Conservation (phyloP, 768 basidiomycete species). For the Boletus vermiculosoides region DNA sequence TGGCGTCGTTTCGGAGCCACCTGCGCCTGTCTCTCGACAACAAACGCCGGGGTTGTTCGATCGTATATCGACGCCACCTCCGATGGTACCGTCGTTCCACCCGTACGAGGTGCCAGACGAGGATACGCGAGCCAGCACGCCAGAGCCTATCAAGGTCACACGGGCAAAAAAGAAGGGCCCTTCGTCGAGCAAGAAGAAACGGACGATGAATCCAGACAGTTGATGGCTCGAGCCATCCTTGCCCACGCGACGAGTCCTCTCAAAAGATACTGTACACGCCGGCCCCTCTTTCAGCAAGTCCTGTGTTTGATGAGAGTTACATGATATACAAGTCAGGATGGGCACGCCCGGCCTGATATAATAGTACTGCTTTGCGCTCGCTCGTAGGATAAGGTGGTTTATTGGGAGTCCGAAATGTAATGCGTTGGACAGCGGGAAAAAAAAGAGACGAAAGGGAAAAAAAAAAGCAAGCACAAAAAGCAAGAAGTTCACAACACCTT, state of each 20-base stretch:
- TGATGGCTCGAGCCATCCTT: constrained; percentile 1
- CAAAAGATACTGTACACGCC: background rate
- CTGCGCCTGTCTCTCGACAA: constrained; percentile 28
- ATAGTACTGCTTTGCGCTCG: constrained; percentile 20
- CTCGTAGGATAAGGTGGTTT: constrained; percentile 14
- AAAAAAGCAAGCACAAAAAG: constrained; percentile 16
- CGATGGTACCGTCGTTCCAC: constrained; percentile 42
- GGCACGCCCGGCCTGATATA: constrained; percentile 17
- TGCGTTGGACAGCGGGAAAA: constrained; percentile 10
- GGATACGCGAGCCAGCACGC: constrained; percentile 51
- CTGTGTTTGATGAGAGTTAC: constrained; percentile 19
- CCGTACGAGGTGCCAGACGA: constrained; percentile 51
- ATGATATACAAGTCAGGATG: constrained; percentile 24
- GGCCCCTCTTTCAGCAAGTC: background rate
- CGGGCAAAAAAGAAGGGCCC: constrained; percentile 63
- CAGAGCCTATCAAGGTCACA: constrained; percentile 74
- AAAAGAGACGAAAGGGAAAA: background rate
- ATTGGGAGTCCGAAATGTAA: constrained; percentile 18
- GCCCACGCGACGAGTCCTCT: background rate
- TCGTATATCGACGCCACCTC: constrained; percentile 36
- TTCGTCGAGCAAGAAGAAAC: constrained; percentile 63
- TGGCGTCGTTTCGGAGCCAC: constrained; percentile 34
- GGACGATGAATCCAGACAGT: constrained; percentile 37
- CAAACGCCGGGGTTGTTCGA: constrained; percentile 28
- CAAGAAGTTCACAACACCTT: constrained; percentile 14